Evolutionary conservation across 2,329 filamentous ascomycete genomes (phyloP).

Genomic region (Bertia moriformis): DNA sequence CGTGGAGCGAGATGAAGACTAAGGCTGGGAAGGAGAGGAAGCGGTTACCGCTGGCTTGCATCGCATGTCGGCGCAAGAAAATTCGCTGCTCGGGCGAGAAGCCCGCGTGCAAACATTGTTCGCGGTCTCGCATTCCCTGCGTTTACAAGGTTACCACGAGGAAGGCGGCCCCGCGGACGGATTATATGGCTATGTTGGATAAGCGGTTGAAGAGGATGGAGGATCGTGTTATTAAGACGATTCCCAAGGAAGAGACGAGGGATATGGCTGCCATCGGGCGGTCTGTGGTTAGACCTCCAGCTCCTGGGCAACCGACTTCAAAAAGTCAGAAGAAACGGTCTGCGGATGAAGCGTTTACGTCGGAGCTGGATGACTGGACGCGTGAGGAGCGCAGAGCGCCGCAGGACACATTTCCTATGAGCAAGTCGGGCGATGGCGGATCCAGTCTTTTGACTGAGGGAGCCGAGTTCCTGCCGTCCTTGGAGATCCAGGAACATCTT

Average conservation of each 20-base stretch:
- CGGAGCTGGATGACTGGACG: background rate
- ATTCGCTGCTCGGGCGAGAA: constrained; percentile 96
- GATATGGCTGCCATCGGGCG: constrained; percentile 51
- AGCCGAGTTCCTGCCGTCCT: constrained; percentile 64
- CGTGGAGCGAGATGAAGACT: constrained; percentile 74
- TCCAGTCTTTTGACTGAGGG: constrained; percentile 69
- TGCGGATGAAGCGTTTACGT: background rate
- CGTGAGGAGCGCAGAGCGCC: background rate
- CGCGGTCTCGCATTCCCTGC: constrained; percentile 82
- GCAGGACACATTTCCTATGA: constrained; percentile 29
- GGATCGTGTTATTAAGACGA: constrained; percentile 87
- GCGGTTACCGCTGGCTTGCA: constrained; percentile 80
- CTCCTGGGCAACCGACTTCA: constrained; percentile 35
- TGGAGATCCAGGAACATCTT: constrained; percentile 83
- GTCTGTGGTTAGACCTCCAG: constrained; percentile 70
- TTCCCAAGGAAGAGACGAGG: constrained; percentile 73
- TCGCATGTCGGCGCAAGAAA: constrained; percentile 91
- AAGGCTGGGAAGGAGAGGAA: constrained; percentile 95
- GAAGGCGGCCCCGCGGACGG: constrained; percentile 84
- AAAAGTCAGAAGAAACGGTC: constrained; percentile 23
- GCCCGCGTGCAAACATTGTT: constrained; percentile 90
- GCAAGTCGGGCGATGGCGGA: constrained; percentile 52
- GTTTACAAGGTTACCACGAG: constrained; percentile 94
- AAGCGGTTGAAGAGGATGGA: constrained; percentile 95
- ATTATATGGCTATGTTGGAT: constrained; percentile 98